Percentiles rank a stretch among this genome's conserved stretches.
Conservation (phyloP, 805 yeast species). For the Nakazawaea anatomiae region DNA sequence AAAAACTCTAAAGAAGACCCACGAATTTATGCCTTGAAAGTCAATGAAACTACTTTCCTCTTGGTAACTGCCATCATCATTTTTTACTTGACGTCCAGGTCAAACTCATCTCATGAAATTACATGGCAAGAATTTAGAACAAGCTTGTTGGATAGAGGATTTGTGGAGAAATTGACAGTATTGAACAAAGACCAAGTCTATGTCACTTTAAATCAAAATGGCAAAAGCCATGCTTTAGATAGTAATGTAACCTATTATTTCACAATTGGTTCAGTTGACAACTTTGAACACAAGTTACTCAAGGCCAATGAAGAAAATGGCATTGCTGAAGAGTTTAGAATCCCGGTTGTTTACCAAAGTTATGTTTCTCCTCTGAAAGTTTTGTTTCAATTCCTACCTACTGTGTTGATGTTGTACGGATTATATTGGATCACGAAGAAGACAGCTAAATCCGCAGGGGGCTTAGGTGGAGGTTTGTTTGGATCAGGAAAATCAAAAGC, state of each 20-base stretch:
- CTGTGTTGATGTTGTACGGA: conserved; percentile 76
- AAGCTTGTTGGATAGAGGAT: conserved; percentile 71
- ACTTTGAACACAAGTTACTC: conserved; percentile 78
- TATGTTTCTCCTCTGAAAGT: conserved; percentile 60
- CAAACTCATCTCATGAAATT: conserved; percentile 17
- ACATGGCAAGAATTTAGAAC: conserved; percentile 73
- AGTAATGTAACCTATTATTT: conserved; percentile 38
- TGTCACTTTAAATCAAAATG: conserved; percentile 51
- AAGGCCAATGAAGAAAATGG: conserved; percentile 63
- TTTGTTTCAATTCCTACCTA: conserved; percentile 71
- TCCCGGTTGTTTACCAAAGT: conserved; percentile 73
- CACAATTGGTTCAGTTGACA: conserved; percentile 83
- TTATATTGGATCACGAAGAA: conserved; percentile 57
- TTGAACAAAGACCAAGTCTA: conserved; percentile 69
- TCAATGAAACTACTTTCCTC: conserved; percentile 2
- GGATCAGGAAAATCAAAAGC: conserved; percentile 77
- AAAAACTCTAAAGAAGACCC: neutral
- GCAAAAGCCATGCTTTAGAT: conserved; percentile 23
- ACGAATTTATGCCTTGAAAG: conserved; percentile 3
- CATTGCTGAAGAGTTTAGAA: conserved; percentile 61
- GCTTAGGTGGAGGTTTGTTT: conserved; percentile 56
- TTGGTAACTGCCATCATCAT: conserved; percentile 1
- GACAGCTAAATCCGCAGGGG: conserved; percentile 32
- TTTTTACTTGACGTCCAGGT: conserved; percentile 3
- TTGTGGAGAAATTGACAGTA: conserved; percentile 68